Conservation (phyloP, 768 basidiomycete genomes). For the Crepidotus variabilis region DNA sequence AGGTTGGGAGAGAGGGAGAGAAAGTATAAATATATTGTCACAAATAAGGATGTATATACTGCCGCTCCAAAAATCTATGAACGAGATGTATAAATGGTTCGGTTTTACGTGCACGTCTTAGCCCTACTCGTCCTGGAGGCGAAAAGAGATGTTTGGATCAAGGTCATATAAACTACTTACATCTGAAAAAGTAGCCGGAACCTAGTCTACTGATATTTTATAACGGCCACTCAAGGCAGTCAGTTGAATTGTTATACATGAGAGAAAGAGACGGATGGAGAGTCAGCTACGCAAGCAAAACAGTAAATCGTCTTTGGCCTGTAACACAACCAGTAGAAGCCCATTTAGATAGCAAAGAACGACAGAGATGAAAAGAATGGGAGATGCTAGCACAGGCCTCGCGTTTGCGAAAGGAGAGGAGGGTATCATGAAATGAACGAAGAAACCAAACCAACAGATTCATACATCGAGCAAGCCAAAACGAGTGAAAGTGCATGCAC, state of each 20-base stretch:
- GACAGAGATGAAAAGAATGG: slow-evolving; percentile 25
- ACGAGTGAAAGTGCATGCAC: slow-evolving; percentile 21
- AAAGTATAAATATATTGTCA: background rate
- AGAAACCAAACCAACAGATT: slow-evolving; percentile 18
- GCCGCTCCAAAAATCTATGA: background rate
- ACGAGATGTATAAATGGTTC: background rate
- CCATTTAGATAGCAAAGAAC: slow-evolving; percentile 20
- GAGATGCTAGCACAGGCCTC: slow-evolving; percentile 26
- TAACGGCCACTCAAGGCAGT: slow-evolving; percentile 26
- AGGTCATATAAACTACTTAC: slow-evolving; percentile 21
- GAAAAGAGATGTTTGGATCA: slow-evolving; percentile 9
- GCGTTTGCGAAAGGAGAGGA: background rate
- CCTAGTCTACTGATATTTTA: slow-evolving; percentile 30
- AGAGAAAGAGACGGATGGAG: slow-evolving; percentile 26
- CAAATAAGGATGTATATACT: too few relatives aligned
- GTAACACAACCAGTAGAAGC: slow-evolving; percentile 15
- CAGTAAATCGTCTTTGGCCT: slow-evolving; percentile 28
- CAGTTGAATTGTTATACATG: slow-evolving; percentile 40
- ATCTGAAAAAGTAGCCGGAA: slow-evolving; percentile 20
- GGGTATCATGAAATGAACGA: slow-evolving; percentile 1
- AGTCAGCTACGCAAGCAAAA: slow-evolving; percentile 25
- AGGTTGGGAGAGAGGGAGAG: background rate
- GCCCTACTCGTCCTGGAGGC: background rate
- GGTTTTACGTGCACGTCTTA: too few relatives aligned
- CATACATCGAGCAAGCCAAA: slow-evolving; percentile 18